Percentiles rank a stretch among this genome's conserved stretches.
Conservation (phyloP, 805 yeast genomes). For the Myxozyma geophila region DNA sequence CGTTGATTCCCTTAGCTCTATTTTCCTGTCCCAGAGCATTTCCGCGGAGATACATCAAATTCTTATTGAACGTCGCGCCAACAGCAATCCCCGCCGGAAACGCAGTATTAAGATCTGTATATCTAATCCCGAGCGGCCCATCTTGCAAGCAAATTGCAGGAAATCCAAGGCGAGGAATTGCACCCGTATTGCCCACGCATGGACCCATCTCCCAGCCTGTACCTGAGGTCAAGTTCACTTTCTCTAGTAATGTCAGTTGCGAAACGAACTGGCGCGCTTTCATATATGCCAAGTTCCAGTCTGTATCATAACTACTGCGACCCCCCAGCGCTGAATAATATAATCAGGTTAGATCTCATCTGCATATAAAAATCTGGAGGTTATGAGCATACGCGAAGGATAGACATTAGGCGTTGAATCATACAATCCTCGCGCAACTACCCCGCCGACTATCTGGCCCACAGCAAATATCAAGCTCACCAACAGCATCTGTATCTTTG, state of each 20-base stretch:
- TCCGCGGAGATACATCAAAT: slow-evolving; percentile 57
- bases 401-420: slow-evolving; percentile 5
- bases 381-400: slow-evolving; percentile 15
- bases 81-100: slow-evolving; percentile 65
- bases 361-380: background rate
- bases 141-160: slow-evolving; percentile 64
- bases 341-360: background rate
- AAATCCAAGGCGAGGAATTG: slow-evolving; percentile 59
- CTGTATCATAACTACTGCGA: slow-evolving; percentile 32
- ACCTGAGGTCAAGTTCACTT: slow-evolving; percentile 66
- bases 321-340: slow-evolving; percentile 27
- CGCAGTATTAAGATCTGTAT: slow-evolving; percentile 59
- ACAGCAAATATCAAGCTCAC: background rate
- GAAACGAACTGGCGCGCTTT: slow-evolving; percentile 61
- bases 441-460: background rate
- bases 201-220: slow-evolving; percentile 68
- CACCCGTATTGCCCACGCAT: slow-evolving; percentile 65
- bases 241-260: slow-evolving; percentile 61
- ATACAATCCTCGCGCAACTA: slow-evolving; percentile 6
- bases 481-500: background rate
- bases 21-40: slow-evolving; percentile 62
- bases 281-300: slow-evolving; percentile 63
- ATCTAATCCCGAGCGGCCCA: slow-evolving; percentile 65
- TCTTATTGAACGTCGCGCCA: slow-evolving; percentile 62
- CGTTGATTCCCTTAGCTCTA: slow-evolving; percentile 58